Base-by-base conservation (phyloP, 2,329 filamentous ascomycete species). In the Aspergillus puulaauensis region DNA sequence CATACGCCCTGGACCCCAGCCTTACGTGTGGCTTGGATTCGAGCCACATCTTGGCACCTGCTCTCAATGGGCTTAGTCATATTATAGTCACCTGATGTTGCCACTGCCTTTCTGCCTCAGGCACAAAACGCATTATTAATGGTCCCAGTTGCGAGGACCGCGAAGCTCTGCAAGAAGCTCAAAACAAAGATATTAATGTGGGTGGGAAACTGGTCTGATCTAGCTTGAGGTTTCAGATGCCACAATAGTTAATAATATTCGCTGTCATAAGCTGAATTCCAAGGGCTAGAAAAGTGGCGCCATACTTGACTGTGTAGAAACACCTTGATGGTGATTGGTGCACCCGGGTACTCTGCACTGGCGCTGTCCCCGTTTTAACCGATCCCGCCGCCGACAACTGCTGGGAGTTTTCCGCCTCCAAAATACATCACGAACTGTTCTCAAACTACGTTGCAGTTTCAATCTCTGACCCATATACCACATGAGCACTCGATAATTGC, bases 241-340 rank as follows among this genome's bases (percentile, higher is more conserved):
- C 14, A 21, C 24, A 19, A 19, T 50, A 27, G 17, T 50, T 50
- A 27, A 35, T 50, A 9, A 43, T 12, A 43, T 35, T 33, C 5
- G 17, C 5, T 48, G 19, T 19, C 39, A 9, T 14, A 15, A 52
- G 44, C 31, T 54, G 41, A 31, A 24, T 17, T 55, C 50, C 52
- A 48, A 58, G 58, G 43, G 47, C 57, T 56, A 21, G 41, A 8
- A 63, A 63, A 63, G 64, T 73, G 68, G 68, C 66, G 67, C 68
- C 70, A 72, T 67, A 37, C 35, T 6, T 14, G 15, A 21, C 19
- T 69, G 71, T 64, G 67, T 75, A 72, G 72, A 76, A 77, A 77
- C 69, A 65, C 61, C 57, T 71, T 17, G 15, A 58, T 35, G 52
- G 58, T 77, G 73, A 77, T 77, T 77, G 75, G 75, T 52, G 37